phyloP scores from a whole-genome alignment of 2,329 filamentous ascomycete species.

The Thielaviopsis euricoi region DNA sequence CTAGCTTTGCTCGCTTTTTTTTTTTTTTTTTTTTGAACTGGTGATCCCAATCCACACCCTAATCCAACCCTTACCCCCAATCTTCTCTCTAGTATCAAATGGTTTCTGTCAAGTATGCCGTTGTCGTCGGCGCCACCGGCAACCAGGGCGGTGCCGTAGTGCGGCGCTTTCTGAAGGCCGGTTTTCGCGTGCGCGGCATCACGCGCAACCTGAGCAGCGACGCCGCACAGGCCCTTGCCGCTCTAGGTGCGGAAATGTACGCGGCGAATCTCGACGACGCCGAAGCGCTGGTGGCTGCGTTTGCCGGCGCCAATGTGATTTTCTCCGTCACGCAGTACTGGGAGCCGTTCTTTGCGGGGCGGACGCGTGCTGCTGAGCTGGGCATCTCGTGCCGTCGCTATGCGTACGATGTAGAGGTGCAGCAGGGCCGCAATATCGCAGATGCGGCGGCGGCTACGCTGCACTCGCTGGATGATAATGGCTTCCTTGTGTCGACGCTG shows the following conservation, averaged over 20 bases:
- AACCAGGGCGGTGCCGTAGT: conserved; percentile 37
- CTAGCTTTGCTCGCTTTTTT: too few relatives aligned
- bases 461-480: conserved; percentile 26
- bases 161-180: conserved; percentile 26
- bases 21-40: not conserved
- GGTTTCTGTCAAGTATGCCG: conserved; percentile 22
- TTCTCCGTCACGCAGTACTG: conserved; percentile 41
- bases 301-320: conserved; percentile 30
- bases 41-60: not conserved
- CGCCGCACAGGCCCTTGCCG: conserved; percentile 24
- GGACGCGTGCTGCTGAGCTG: conserved; percentile 21
- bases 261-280: conserved; percentile 27
- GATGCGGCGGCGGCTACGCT: conserved; percentile 30
- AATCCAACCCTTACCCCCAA: too few relatives aligned
- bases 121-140: conserved; percentile 31
- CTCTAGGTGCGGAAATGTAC: conserved; percentile 27
- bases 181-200: conserved; percentile 29
- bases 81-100: conserved; percentile 3
- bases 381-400: conserved; percentile 26
- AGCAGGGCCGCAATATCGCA: conserved; percentile 37
- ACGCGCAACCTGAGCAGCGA: conserved; percentile 28
- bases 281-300: conserved; percentile 23
- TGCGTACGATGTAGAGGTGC: conserved; percentile 31
- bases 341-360: conserved; percentile 30
- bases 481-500: conserved; percentile 34